Evolutionary conservation across 768 basidiomycete species (phyloP), one percentile per base, ranked within the genome.

Genomic region (Psilocybe azurescens): DNA sequence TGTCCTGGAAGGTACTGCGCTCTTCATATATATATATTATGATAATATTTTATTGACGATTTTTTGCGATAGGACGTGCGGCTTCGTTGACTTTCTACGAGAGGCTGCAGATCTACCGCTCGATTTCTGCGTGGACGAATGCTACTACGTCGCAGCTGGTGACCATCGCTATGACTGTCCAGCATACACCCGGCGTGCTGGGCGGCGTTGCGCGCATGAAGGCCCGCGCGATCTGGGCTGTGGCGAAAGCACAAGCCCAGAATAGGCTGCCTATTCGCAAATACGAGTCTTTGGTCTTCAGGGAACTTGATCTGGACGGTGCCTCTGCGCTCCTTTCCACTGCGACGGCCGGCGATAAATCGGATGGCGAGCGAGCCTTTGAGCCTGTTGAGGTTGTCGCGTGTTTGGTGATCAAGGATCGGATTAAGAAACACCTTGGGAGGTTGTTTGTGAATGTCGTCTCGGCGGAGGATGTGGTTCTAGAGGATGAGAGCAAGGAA

Each of bases 281-380:
- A n/a, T 79, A 81, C 62, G 89, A 91, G 71, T 76, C 77, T 44
- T 76, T 89, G 38, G 87, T 90, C 3, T 69, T 89, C 11, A 74
- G 78, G 29, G 78, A 74, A 13, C 73, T 89, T 70, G 76, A 72
- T 13, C 74, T 91, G 1, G 83, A 87, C 3, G 82, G 84, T 36
- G 89, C 90, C 4, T 77, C 72, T 13, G 72, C 71, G 24, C 76
- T 75, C 3, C 53, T 62, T 14, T 60, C 65, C 1, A 46, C n/a
- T 30, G 53, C 63, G 0, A 49, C 60, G 1, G 11, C 56, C 5
- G 32, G 62, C 2, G 62, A 65, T 24, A 47, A 64, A 38, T 55
- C 61, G 9, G 69, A 67, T 5, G 71, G 67, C 11, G 67, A 69
- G 14, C 65, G 63, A 7, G 66, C 57, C 41, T 71, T 72, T 28